Evolutionary conservation across 176 grass and related monocot genomes (phyloP).

Genomic region (Oryza brachyantha): DNA sequence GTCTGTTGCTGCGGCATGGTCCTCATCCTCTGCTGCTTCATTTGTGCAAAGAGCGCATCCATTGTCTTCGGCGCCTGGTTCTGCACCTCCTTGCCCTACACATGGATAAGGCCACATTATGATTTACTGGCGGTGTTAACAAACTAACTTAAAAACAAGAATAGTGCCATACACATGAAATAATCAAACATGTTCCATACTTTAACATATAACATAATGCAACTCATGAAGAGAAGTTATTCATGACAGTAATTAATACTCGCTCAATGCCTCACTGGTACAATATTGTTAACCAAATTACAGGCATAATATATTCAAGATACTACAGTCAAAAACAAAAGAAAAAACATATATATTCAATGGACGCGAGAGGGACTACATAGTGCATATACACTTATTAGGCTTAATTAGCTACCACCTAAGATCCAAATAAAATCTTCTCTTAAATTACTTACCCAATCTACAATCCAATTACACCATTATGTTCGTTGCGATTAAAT

Average conservation of each 20-base stretch:
- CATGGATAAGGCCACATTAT: not conserved
- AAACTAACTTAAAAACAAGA: constrained; percentile 4
- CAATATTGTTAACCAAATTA: not conserved
- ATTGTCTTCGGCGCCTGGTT: constrained; percentile 61
- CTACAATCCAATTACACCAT: too few species aligned
- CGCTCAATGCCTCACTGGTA: not conserved
- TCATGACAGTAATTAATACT: not conserved
- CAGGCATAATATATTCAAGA: not conserved
- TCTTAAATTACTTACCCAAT: too few species aligned
- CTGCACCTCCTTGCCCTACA: constrained; percentile 38
- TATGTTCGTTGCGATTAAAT: too few species aligned
- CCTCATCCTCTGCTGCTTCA: constrained; percentile 65
- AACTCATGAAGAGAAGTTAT: not conserved
- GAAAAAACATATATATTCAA: not conserved
- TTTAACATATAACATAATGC: constrained; percentile 3
- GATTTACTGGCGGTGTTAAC: not conserved
- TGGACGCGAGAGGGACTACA: too few species aligned
- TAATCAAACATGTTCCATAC: not conserved
- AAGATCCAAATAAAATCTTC: too few species aligned
- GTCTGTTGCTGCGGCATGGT: constrained; percentile 32
- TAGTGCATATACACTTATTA: too few species aligned
- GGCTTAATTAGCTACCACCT: too few species aligned
- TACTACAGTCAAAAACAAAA: not conserved
- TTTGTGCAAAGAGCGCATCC: constrained; percentile 78
- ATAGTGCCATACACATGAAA: constrained; percentile 4